These are phyloP conservation scores for Paraconiothyrium brasiliense DNA, from an alignment of 2,329 filamentous ascomycete genomes.

Conservation along the genomic window DNA sequence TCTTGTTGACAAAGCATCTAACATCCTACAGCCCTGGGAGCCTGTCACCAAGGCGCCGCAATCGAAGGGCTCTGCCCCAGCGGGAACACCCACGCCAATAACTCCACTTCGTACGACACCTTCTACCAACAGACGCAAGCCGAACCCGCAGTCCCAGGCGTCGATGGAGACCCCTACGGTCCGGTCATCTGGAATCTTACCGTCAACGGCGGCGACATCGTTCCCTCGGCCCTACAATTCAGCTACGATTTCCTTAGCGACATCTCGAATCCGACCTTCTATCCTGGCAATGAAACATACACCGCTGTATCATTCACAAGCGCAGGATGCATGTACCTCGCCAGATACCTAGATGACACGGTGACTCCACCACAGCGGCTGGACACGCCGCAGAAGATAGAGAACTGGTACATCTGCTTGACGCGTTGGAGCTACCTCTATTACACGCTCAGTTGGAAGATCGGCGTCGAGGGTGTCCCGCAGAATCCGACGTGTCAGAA, in stretches of 20 bases:
- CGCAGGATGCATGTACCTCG: constrained; percentile 49
- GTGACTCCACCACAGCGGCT: constrained; percentile 36
- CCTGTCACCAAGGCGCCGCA: constrained; percentile 57
- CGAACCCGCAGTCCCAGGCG: constrained; percentile 9
- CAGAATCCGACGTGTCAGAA: constrained; percentile 56
- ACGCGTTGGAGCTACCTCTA: constrained; percentile 51
- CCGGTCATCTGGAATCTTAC: constrained; percentile 26
- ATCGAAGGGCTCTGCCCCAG: constrained; percentile 52
- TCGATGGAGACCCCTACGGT: constrained; percentile 22
- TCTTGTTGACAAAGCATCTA: background rate
- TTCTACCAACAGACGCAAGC: constrained; percentile 42
- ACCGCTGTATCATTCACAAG: constrained; percentile 50
- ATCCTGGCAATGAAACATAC: constrained; percentile 29
- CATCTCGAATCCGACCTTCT: constrained; percentile 52
- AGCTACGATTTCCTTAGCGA: constrained; percentile 43
- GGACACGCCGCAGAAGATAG: constrained; percentile 28
- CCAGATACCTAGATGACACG: constrained; percentile 48
- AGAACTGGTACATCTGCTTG: constrained; percentile 56
- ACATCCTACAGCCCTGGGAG: constrained; percentile 25
- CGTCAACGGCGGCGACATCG: constrained; percentile 12
- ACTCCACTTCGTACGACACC: constrained; percentile 27
- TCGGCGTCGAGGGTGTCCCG: constrained; percentile 45
- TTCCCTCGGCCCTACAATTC: constrained; percentile 45
- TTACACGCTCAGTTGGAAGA: constrained; percentile 53
- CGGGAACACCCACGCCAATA: constrained; percentile 15